These are phyloP conservation scores for Rhodotorula sp. DNA, from an alignment of 1,284 basidiomycete genomes.

Conservation along the genomic window DNA sequence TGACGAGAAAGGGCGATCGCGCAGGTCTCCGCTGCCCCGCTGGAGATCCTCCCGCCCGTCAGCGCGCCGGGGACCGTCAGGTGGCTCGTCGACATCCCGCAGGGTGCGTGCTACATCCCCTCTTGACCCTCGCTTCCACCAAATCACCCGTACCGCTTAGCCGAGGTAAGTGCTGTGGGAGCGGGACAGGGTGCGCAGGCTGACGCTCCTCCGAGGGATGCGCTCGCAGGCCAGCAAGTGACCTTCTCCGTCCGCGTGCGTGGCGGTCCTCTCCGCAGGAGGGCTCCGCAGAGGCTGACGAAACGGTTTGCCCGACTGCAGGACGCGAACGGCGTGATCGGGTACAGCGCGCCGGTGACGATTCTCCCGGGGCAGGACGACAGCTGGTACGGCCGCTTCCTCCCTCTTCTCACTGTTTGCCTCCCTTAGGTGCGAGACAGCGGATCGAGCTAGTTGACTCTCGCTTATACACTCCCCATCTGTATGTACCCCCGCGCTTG, in stretches of 20 bases:
- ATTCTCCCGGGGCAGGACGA: background rate
- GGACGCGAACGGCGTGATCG: background rate
- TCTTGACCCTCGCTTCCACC: background rate
- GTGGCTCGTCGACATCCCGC: constrained; percentile 6
- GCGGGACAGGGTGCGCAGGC: no score
- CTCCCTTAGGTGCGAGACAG: background rate
- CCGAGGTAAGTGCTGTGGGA: no score
- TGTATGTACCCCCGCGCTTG: no score
- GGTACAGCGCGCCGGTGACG: background rate
- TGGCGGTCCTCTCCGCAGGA: background rate
- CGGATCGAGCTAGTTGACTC: background rate
- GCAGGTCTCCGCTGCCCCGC: background rate
- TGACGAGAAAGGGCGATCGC: background rate
- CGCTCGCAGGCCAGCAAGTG: background rate
- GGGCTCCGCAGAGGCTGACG: background rate
- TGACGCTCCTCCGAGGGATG: background rate
- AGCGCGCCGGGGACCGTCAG: constrained; percentile 1
- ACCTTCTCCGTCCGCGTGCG: constrained; percentile 2
- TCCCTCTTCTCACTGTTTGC: background rate
- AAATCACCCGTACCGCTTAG: no score
- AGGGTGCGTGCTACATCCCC: constrained; percentile 1
- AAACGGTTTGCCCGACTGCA: background rate
- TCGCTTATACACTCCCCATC: background rate
- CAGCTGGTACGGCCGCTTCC: background rate
- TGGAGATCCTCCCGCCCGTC: constrained; percentile 5